Conservation (phyloP, 495 filamentous ascomycete genomes). For the Daldinia vernicosa region DNA sequence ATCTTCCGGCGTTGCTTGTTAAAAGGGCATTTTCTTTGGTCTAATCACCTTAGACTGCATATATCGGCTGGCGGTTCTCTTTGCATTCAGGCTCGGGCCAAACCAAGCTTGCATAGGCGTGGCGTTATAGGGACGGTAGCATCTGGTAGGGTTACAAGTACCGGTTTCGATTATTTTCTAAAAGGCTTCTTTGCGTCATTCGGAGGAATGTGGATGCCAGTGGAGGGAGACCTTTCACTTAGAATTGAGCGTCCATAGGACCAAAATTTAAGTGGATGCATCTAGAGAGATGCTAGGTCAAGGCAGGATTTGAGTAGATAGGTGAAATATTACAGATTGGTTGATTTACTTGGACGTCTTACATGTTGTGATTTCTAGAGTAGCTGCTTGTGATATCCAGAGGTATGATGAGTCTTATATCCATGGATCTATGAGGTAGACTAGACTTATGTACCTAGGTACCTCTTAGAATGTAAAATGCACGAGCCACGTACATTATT, state of each 20-base stretch:
- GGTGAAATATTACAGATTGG: constrained; percentile 2
- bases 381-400: no score
- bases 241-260: not conserved
- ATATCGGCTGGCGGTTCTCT: constrained; percentile 25
- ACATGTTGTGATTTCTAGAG: not conserved
- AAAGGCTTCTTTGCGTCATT: not conserved
- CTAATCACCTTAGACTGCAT: constrained; percentile 20
- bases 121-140: constrained; percentile 28
- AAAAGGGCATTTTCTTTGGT: constrained; percentile 3
- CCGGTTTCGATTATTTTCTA: constrained; percentile 8
- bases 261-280: not conserved
- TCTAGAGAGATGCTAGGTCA: not conserved
- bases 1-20: constrained; percentile 13
- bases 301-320: not conserved
- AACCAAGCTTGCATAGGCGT: constrained; percentile 33
- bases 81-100: constrained; percentile 18
- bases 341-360: not conserved
- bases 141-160: constrained; percentile 22
- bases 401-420: not conserved
- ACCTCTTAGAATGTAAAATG: not conserved
- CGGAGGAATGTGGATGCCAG: not conserved
- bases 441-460: not conserved
- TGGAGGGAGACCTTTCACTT: not conserved
- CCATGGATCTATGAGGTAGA: not conserved
- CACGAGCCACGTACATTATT: not conserved